Base-by-base conservation (phyloP, 1,139 yeast species). In the Sugiyamaella sp. region DNA sequence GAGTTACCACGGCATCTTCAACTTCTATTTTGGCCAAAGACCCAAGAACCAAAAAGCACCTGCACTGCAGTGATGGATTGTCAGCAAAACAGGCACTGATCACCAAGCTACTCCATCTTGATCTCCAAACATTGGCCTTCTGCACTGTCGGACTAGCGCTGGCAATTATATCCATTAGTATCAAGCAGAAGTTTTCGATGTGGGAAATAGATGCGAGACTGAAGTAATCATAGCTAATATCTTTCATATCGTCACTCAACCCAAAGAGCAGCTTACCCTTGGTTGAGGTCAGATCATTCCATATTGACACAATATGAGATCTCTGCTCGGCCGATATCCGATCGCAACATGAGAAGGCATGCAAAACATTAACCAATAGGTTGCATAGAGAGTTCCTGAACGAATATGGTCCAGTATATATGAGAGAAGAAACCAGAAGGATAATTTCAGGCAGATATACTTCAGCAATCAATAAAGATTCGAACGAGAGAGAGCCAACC, bases 191-290 rank as follows among this genome's bases (percentile, higher is more conserved):
- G 14, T 80, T 75, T 58, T 88, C 91, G 62, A 89, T 77, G 24
- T 82, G 77, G 49, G 72, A 73, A 21, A 79, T 76, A 52, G 82
- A 81, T 48, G 82, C 80, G 40, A 79, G 76, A 51, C 81, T 76
- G 16, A 77, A 75, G 24, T 73, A 74, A 35, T 76, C 71, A 55
- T 72, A 75, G 12, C 72, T 69, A 16, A 71, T 63, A 29, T 73
- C 71, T 44, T 76, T 75, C 52, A 72, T 75, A 39, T 85, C 91
- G 61, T 89, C 82, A n/a, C 84, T 83, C 58, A 88, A 74, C 0
- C 96, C 96, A 71, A 88, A 88, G 57, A 88, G 73, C 76, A 87
- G 80, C 61, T 81, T 83, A 2, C 88, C 85, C 64, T 91, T 78
- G 53, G 86, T 89, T 9, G 88, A 83, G 52, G 88, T 81, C 58